Evolutionary conservation across 2,329 filamentous ascomycete genomes (phyloP), one percentile per base, ranked within the genome.

Genomic region (Allantophomopsis cytisporea): DNA sequence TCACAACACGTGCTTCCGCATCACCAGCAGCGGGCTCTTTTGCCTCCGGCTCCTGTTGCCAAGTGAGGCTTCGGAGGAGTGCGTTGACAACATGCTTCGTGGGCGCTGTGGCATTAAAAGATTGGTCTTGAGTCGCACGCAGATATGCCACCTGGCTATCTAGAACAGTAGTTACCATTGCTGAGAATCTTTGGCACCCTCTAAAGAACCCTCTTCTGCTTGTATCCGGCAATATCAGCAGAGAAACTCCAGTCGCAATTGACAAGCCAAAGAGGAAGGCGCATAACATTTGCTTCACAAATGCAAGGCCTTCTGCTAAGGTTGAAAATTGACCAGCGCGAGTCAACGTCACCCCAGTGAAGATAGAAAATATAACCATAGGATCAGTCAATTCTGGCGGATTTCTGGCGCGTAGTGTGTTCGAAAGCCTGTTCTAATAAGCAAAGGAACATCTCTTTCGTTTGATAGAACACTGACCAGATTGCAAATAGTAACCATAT

Each of bases 221-320:
- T 2, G 76, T 78, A 4, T 77, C 56, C 0, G 81, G 81, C 17
- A 83, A 60, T 6, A 87, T 58, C 7, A 85, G 55, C 0, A 85
- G 56, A 2, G 74, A 78, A 1, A 78, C 71, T 1, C 55, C 76
- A 0, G 73, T 66, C 0, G 76, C 68, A 36, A 86, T 61, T 0
- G 57, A 33, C 15, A 43, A 38, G 20, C 35, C 41, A 28, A 43
- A 17, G 7, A 38, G n/a, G 21, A 43, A 43, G 12, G 39, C 36
- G 11, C 30, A 28, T 11, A 43, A 31, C 14, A 43, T 36, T 34
- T 37, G 20, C 21, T n/a, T 32, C 13, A 34, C 17, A 31, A 41
- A 41, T 13, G 5, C 13, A 12, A 41, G 30, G 11, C 40, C 40
- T 28, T 41, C 40, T 12, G 31, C 12, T 8, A 41, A 2, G 7